Base-by-base conservation (phyloP, 805 yeast genomes). In the Komagataella pseudopastoris region DNA sequence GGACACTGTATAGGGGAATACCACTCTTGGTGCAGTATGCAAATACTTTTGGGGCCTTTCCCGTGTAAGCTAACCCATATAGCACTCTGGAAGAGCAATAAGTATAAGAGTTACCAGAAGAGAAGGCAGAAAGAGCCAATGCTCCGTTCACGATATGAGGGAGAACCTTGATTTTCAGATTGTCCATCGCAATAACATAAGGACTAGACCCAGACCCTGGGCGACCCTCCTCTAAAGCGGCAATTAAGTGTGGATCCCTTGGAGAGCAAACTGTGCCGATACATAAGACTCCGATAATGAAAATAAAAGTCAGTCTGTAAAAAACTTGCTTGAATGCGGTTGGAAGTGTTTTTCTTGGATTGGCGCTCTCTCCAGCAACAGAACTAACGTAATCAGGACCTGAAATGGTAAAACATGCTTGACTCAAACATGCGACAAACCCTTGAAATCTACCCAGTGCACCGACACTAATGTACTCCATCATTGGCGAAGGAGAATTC, bases 161-260 rank as follows among this genome's bases (percentile, higher is more conserved):
- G 47, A 75, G 60, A 1, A 67, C 73, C 17, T 59, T 59, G 50
- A 75, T 71, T 39, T 67, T 64, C 58, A 74, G 54, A 55, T 73
- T 71, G 48, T 68, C 63, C 75, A 75, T 73, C 47, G 77, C 77
- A 55, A 75, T 69, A 24, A 71, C 75, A 55, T 73, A 71, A 2
- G 79, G 78, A 20, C 76, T 72, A 6, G 74, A 68, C 14, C 74
- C 77, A 17, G 77, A 77, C 43, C 76, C 76, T 1, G 76, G 71
- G 46, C 59, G 54, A 44, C 67, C 63, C 23, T 62, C 60, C 2
- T 56, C 63, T 39, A 69, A 53, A 4, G 74, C 71, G 6, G 50
- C 60, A 2, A 59, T 51, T 49, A 73, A 60, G 1, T 49, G 51
- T 4, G 74, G 71, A 55, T 75, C 75, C 52, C 72, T 67, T 55